These are phyloP conservation scores for Candida cerambycidarum DNA, from an alignment of 805 yeast species.

Conservation along the genomic window DNA sequence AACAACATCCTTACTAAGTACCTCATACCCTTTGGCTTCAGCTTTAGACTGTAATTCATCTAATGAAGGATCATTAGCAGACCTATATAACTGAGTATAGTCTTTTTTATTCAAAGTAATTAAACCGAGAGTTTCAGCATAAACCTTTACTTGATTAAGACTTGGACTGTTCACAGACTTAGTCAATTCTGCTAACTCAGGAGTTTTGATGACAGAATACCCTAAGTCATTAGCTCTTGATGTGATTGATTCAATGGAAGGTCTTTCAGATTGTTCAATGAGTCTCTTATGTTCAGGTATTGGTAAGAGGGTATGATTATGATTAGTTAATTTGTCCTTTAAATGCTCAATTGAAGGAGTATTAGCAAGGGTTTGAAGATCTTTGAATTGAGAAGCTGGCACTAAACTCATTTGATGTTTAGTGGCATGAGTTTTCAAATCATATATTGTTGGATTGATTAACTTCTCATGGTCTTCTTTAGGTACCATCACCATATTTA, in stretches of 20 bases:
- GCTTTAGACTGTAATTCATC: conserved; percentile 24
- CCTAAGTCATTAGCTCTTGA: conserved; percentile 16
- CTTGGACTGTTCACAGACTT: conserved; percentile 33
- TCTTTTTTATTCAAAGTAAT: conserved; percentile 33
- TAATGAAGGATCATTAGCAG: conserved; percentile 28
- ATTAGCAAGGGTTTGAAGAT: conserved; percentile 17
- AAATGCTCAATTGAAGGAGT: conserved; percentile 22
- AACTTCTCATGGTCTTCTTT: conserved; percentile 3
- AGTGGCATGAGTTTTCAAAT: conserved; percentile 12
- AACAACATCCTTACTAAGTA: conserved; percentile 9
- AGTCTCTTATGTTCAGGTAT: conserved; percentile 16
- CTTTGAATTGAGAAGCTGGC: conserved; percentile 11
- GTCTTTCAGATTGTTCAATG: conserved; percentile 16
- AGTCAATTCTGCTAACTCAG: conserved; percentile 18
- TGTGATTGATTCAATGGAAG: conserved; percentile 19
- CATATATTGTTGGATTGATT: conserved; percentile 10
- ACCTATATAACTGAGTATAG: conserved; percentile 29
- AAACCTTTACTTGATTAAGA: conserved; percentile 31
- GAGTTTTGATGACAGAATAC: conserved; percentile 14
- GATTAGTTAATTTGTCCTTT: conserved; percentile 7
- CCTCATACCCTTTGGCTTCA: conserved; percentile 8
- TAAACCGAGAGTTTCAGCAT: conserved; percentile 34
- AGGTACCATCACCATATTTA: conserved; percentile 9
- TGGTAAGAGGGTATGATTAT: conserved; percentile 16
- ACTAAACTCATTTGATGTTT: conserved; percentile 11